A percentile compares a stretch with the other conserved stretches of the same genome.
Conservation (phyloP, 768 basidiomycete species). For the Serpula lacrymans region DNA sequence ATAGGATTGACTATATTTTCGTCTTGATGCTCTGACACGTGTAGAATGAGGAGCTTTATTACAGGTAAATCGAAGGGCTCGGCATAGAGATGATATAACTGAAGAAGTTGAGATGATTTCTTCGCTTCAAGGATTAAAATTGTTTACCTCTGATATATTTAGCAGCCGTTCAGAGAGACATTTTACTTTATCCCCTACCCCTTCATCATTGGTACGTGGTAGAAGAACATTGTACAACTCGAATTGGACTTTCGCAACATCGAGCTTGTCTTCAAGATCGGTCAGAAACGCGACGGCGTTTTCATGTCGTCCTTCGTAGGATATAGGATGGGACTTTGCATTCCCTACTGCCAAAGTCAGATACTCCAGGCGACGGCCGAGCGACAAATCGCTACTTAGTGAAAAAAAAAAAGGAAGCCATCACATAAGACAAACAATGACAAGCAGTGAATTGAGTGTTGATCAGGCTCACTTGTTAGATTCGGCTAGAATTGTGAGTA, state of each 20-base stretch:
- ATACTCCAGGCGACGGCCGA: constrained; percentile 83
- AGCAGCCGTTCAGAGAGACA: constrained; percentile 59
- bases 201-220: constrained; percentile 58
- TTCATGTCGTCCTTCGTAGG: constrained; percentile 73
- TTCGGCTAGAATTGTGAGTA: constrained; percentile 80
- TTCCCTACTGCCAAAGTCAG: constrained; percentile 93
- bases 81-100: constrained; percentile 90
- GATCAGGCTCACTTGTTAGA: constrained; percentile 62
- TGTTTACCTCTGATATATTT: constrained; percentile 76
- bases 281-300: constrained; percentile 95
- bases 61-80: constrained; percentile 80
- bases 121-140: not conserved
- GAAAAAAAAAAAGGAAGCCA: not conserved
- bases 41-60: constrained; percentile 85
- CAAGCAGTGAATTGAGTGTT: not conserved
- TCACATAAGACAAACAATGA: constrained; percentile 2
- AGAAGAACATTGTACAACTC: constrained; percentile 74
- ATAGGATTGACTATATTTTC: constrained; percentile 76
- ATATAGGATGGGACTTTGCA: constrained; percentile 90
- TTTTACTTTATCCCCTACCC: constrained; percentile 59
- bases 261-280: constrained; percentile 92
- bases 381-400: constrained; percentile 57
- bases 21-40: constrained; percentile 92
- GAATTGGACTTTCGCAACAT: constrained; percentile 95
- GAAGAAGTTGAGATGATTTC: constrained; percentile 7